phyloP scores from a whole-genome alignment of 2,329 filamentous ascomycete genomes.

The Cladosporium sp. region DNA sequence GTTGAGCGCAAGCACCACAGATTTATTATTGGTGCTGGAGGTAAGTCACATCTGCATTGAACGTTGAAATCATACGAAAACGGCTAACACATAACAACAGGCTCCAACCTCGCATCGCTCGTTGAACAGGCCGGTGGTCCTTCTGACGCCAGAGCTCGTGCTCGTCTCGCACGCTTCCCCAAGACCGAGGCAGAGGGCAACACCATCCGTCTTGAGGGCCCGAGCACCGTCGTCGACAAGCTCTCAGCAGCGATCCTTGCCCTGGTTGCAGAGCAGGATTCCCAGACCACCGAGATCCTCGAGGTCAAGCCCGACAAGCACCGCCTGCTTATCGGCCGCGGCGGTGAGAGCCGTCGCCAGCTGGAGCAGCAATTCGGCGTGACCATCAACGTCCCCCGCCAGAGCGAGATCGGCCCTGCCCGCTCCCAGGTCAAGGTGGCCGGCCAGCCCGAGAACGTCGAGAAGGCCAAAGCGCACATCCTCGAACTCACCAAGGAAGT shows the following conservation, averaged over 20 bases:
- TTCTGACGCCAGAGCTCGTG: constrained; percentile 75
- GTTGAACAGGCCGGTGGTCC: constrained; percentile 85
- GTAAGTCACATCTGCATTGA: constrained; percentile 51
- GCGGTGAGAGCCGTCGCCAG: constrained; percentile 79
- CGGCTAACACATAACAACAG: constrained; percentile 45
- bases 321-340: constrained; percentile 82
- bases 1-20: constrained; percentile 95
- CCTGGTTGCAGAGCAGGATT: constrained; percentile 79
- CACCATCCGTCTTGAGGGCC: constrained; percentile 83
- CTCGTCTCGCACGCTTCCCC: constrained; percentile 91
- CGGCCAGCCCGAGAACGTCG: constrained; percentile 73
- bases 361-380: constrained; percentile 85
- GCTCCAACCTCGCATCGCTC: constrained; percentile 79
- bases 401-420: constrained; percentile 62
- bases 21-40: constrained; percentile 81
- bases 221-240: constrained; percentile 78
- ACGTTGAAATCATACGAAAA: too few relatives aligned
- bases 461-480: constrained; percentile 84
- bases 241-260: constrained; percentile 78
- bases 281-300: constrained; percentile 70
- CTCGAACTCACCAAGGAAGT: constrained; percentile 74
- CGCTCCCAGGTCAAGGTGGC: constrained; percentile 82
- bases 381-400: constrained; percentile 83
- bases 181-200: constrained; percentile 75
- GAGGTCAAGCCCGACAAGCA: constrained; percentile 91